phyloP scores from a whole-genome alignment of 83 land plant genomes.

The Thuja plicata region DNA sequence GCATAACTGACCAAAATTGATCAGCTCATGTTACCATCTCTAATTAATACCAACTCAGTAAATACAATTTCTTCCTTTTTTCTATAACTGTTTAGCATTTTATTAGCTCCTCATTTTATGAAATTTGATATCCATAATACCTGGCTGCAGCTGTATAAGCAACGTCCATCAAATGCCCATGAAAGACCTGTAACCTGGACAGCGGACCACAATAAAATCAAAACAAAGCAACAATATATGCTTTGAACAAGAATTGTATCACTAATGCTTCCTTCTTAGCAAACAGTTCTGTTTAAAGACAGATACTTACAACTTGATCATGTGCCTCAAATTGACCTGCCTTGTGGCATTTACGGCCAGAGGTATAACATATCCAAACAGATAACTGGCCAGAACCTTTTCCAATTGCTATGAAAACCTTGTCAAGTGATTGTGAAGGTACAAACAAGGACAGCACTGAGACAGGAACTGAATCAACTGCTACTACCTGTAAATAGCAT shows the following conservation, averaged over 20 bases:
- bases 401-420: slow-evolving; percentile 56
- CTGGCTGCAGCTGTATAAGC: slow-evolving; percentile 79
- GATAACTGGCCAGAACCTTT: slow-evolving; percentile 66
- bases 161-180: slow-evolving; percentile 70
- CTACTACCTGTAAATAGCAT: slow-evolving; percentile 28
- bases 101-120: neutral
- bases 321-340: slow-evolving; percentile 45
- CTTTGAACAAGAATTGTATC: neutral
- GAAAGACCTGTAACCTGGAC: slow-evolving; percentile 68
- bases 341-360: slow-evolving; percentile 22
- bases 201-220: neutral
- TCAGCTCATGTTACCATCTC: neutral
- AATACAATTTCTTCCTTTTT: neutral
- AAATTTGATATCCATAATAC: slow-evolving; percentile 22
- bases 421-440: slow-evolving; percentile 23
- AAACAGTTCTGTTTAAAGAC: neutral
- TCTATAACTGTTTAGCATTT: neutral
- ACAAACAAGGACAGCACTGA: slow-evolving; percentile 44
- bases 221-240: neutral
- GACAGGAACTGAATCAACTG: slow-evolving; percentile 29
- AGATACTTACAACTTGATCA: slow-evolving; percentile 57
- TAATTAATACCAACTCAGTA: neutral
- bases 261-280: neutral
- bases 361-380: slow-evolving; percentile 32
- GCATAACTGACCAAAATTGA: neutral